Evolutionary conservation across 2,329 filamentous ascomycete genomes (phyloP).

Genomic region (Botrytis aclada): DNA sequence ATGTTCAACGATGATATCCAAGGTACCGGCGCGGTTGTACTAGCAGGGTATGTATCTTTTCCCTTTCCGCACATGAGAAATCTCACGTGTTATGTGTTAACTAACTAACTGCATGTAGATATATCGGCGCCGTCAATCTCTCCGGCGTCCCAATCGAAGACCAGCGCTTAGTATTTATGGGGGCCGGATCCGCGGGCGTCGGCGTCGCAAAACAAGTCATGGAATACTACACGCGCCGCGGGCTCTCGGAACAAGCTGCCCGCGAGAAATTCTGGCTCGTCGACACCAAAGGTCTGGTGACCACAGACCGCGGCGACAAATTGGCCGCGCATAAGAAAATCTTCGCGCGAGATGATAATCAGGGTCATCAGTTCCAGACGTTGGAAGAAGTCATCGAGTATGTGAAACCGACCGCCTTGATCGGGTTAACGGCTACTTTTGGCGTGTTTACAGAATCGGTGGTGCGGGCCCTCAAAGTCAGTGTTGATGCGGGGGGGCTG

Average conservation of each 20-base stretch:
- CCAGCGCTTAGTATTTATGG: conserved; percentile 93
- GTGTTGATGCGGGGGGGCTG: conserved; percentile 59
- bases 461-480: conserved; percentile 65
- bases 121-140: conserved; percentile 73
- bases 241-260: conserved; percentile 82
- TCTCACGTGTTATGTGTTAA: too few species aligned
- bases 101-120: too few species aligned
- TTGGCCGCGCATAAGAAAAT: conserved; percentile 86
- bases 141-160: conserved; percentile 83
- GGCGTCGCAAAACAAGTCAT: conserved; percentile 98
- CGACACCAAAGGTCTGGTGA: conserved; percentile 94
- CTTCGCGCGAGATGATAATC: conserved; percentile 63
- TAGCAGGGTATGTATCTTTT: conserved; percentile 64
- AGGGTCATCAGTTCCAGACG: conserved; percentile 68
- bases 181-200: conserved; percentile 90
- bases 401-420: conserved; percentile 89
- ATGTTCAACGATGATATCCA: conserved; percentile 99
- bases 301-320: conserved; percentile 86
- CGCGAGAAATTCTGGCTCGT: conserved; percentile 95
- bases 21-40: conserved; percentile 91
- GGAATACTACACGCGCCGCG: conserved; percentile 92
- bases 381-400: conserved; percentile 91
- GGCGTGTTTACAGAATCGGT: conserved; percentile 91
- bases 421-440: conserved; percentile 91
- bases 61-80: too few species aligned